Conservation (phyloP, 2,329 filamentous ascomycete genomes). For the Cladophialophora carrionii region DNA sequence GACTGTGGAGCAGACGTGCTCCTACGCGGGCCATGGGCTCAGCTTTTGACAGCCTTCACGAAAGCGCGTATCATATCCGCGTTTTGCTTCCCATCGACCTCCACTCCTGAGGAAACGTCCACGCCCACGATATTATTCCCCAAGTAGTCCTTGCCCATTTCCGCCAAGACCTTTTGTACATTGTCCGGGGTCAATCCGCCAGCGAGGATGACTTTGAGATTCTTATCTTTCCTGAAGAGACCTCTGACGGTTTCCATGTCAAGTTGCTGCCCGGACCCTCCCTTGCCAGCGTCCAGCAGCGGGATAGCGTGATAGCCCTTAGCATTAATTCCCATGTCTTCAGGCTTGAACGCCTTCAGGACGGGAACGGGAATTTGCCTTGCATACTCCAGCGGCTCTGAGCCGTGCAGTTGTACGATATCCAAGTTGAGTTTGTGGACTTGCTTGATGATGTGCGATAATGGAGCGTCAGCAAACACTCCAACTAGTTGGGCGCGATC, state of each 20-base stretch:
- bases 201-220: slow-evolving; percentile 77
- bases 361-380: slow-evolving; percentile 88
- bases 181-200: slow-evolving; percentile 83
- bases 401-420: slow-evolving; percentile 88
- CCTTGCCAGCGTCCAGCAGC: slow-evolving; percentile 82
- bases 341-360: slow-evolving; percentile 79
- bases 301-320: slow-evolving; percentile 83
- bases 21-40: neutral
- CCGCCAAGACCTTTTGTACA: slow-evolving; percentile 67
- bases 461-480: slow-evolving; percentile 88
- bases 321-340: slow-evolving; percentile 69
- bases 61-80: slow-evolving; percentile 80
- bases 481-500: slow-evolving; percentile 79
- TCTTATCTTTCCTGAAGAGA: slow-evolving; percentile 67
- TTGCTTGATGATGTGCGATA: slow-evolving; percentile 78
- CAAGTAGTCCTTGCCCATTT: slow-evolving; percentile 58
- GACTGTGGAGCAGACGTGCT: neutral
- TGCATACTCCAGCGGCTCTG: slow-evolving; percentile 91
- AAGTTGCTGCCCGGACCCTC: slow-evolving; percentile 77
- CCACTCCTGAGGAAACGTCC: slow-evolving; percentile 93
- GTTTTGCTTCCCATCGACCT: slow-evolving; percentile 79
- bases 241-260: slow-evolving; percentile 71
- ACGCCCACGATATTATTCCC: slow-evolving; percentile 73
- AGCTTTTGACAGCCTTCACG: slow-evolving; percentile 69
- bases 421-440: slow-evolving; percentile 78